A percentile compares a stretch with the other conserved stretches of the same genome.
Conservation (phyloP, 371 early-diverging fungal genomes). For the Actinomucor elegans region DNA sequence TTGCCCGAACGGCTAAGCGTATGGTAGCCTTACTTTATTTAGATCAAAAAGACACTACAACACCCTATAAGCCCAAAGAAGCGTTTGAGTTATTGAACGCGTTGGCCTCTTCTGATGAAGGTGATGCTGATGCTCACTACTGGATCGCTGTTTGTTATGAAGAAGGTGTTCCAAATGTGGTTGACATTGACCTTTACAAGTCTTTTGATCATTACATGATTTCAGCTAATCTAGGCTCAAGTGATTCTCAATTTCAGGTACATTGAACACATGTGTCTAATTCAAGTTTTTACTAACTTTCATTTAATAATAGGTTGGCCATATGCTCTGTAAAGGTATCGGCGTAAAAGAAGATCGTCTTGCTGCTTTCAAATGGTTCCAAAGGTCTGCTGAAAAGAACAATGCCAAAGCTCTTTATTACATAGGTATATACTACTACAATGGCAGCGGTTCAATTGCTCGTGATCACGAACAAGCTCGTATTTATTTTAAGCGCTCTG, state of each 20-base stretch:
- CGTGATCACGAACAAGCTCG: slow-evolving; percentile 38
- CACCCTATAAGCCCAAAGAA: slow-evolving; percentile 18
- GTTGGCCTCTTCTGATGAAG: slow-evolving; percentile 9
- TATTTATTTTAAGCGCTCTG: slow-evolving; percentile 43
- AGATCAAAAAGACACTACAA: slow-evolving; percentile 33
- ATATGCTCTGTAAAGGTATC: slow-evolving; percentile 51
- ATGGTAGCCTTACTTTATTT: slow-evolving; percentile 43
- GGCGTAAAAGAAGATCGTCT: slow-evolving; percentile 46
- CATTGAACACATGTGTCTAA: background rate
- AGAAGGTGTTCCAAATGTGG: slow-evolving; percentile 39
- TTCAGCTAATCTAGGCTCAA: slow-evolving; percentile 32
- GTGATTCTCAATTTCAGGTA: slow-evolving; percentile 46
- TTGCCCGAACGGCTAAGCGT: slow-evolving; percentile 26
- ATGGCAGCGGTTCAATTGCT: slow-evolving; percentile 38
- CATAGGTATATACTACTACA: slow-evolving; percentile 47
- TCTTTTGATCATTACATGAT: slow-evolving; percentile 35
- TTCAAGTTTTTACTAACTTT: background rate
- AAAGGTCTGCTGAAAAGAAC: slow-evolving; percentile 49
- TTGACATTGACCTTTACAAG: slow-evolving; percentile 16
- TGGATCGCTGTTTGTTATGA: slow-evolving; percentile 46
- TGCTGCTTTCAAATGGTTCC: slow-evolving; percentile 56
- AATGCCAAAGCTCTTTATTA: slow-evolving; percentile 42
- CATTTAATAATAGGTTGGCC: slow-evolving; percentile 33
- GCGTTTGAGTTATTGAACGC: slow-evolving; percentile 33
- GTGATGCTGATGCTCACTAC: slow-evolving; percentile 33